Evolutionary conservation across 164 flowering plant genomes (phyloP), one percentile per base, ranked within the genome.

Genomic region (Aristolochia fimbriata): DNA sequence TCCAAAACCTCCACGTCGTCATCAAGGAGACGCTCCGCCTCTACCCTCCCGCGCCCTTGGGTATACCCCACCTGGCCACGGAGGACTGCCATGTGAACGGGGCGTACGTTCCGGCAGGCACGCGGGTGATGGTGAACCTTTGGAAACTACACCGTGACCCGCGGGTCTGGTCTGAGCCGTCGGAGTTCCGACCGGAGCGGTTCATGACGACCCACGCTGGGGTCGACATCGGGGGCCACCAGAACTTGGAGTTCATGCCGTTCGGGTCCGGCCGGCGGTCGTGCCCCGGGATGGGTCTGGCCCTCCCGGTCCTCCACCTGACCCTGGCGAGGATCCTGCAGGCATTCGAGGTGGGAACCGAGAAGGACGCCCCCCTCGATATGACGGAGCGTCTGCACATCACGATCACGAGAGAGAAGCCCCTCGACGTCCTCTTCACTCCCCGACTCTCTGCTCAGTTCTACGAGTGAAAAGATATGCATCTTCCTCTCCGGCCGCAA

Each of bases 121-220:
- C 66, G 3, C 45, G 21, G 7, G 22, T 63, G 24, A 15, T 54
- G 24, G 46, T 57, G 5, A 63, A 63, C 43, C 50, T 48, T 1
- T 63, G 66, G 66, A 63, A 56, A 30, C 3, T 56, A 20, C 66
- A 63, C 1, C 46, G 46, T 54, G 60, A 63, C 25, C 66, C 66
- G 19, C 17, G n/a, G 10, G 15, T 55, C 6, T 63, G 66, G 66
- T 27, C 53, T 0, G 66, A 63, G 8, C 60, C 66, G 0, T 23
- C 15, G 12, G 25, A 47, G 23, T 63, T 55, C 21, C 16, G 21
- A 14, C 66, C 66, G 1, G 60, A 55, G 51, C 47, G 66, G 24
- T 55, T 55, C 47, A 21, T 63, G 19, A 56, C 66, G 21, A 63
- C 45, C 45, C 66, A 63, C 12, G 51, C 14, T 9, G 60, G 47